phyloP scores from a whole-genome alignment of 164 flowering plant genomes.

The Tinospora cordifolia region DNA sequence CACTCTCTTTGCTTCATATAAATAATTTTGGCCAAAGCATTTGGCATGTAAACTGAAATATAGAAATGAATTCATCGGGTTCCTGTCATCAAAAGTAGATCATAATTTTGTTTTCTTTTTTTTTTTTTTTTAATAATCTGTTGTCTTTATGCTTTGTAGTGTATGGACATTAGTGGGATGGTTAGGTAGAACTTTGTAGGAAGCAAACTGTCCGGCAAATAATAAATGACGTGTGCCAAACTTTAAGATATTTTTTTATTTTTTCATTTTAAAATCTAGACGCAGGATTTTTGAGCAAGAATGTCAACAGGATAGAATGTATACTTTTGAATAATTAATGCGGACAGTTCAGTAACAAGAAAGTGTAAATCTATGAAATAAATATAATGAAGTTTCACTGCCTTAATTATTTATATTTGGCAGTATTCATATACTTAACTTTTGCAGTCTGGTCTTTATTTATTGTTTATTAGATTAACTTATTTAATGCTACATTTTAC shows the following conservation, averaged over 20 bases:
- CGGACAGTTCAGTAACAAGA: no score
- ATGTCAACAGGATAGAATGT: neutral
- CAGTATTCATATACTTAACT: no score
- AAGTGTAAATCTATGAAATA: no score
- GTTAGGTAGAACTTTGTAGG: slow-evolving; percentile 7
- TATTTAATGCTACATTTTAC: no score
- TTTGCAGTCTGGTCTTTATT: no score
- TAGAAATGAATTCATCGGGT: neutral
- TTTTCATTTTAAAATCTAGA: no score
- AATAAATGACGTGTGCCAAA: slow-evolving; percentile 5
- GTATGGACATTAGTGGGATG: slow-evolving; percentile 1
- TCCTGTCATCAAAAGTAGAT: neutral
- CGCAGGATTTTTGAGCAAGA: neutral
- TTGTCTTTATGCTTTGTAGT: neutral
- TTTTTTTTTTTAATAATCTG: slow-evolving; percentile 1
- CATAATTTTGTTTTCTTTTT: no score
- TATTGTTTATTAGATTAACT: no score
- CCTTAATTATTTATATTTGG: no score
- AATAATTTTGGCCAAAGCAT: neutral
- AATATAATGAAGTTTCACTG: no score
- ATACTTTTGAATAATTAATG: no score
- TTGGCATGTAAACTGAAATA: neutral
- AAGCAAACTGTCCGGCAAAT: slow-evolving; percentile 5
- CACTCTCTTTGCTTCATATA: neutral
- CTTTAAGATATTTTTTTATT: neutral